Base-by-base conservation (phyloP, 106 monocot species). In the Cymbidium sinense region DNA sequence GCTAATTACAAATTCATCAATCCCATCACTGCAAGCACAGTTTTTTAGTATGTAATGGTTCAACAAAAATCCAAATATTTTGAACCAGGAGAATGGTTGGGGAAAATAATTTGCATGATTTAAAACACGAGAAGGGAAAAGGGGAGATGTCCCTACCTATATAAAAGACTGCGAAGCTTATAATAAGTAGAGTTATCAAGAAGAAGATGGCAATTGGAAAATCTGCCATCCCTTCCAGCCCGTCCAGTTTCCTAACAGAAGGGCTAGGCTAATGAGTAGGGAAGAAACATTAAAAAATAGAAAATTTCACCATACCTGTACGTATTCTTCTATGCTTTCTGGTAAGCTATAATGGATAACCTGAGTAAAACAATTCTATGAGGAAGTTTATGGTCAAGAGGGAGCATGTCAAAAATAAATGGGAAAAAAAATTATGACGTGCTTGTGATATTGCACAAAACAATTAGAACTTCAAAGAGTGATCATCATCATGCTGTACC, bases 291-390 rank as follows among this genome's bases (percentile, higher is more conserved):
- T 3, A 27, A 23, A 41, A 31, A 61, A 47, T 37, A 52, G 35
- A 76, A 12, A 75, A 43, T 64, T 65, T 62, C 72, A 67, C 37
- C 20, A 81, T 70, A 93, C 96, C 96, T 96, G 96, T 34, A 98
- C 79, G 78, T 98, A 98, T 84, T 88, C 91, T 86, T 98, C 96
- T 76, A 98, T 81, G 82, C 96, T 98, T 87, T 85, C 94, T 37
- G 96, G 96, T 74, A 98, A 65, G 81, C 96, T 98, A 81, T 94
- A 98, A 86, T 98, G 94, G 75, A 98, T 94, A 27, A 98, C 43
- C 43, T 43, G 43, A 43, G 43, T 43, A 43, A 43, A 43, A 43
- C 43, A 43, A 10, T 43, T 7, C 43, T 11, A 43, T 43, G 43
- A 36, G 36, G 3, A 43, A 10, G 43, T 43, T 43, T 43, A 43